Percentiles rank a stretch among this genome's conserved stretches.
Evolutionary conservation across 2,329 filamentous ascomycete species (phyloP).

Genomic region (Alternaria solani): DNA sequence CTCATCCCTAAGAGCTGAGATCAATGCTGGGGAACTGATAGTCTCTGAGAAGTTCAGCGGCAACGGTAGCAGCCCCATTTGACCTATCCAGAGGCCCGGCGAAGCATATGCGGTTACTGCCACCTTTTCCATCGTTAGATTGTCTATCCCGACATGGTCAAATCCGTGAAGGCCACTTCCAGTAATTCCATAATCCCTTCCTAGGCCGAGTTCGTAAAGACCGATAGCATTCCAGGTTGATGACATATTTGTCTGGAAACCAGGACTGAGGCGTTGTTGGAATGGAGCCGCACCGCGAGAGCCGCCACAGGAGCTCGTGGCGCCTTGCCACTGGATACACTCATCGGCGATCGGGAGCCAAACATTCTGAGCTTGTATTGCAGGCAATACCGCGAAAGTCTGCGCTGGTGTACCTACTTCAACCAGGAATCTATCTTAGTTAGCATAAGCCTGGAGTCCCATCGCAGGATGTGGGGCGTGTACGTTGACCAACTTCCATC

Average conservation of each 20-base stretch:
- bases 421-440: neutral
- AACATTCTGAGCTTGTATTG: neutral
- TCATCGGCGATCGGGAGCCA: conserved; percentile 1
- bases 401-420: conserved; percentile 2
- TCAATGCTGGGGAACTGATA: neutral
- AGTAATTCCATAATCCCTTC: neutral
- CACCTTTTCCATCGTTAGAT: neutral
- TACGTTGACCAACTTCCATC: conserved; percentile 10
- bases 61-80: neutral
- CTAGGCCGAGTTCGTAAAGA: conserved; percentile 3
- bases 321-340: neutral
- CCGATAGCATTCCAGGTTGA: conserved; percentile 1
- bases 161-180: neutral
- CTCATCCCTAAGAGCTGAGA: neutral
- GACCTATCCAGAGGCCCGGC: conserved; percentile 1
- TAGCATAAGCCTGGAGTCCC: neutral
- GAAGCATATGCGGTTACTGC: conserved; percentile 2
- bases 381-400: conserved; percentile 1
- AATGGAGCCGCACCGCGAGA: neutral
- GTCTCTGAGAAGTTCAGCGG: neutral
- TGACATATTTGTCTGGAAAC: conserved; percentile 10
- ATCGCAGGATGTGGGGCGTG: neutral
- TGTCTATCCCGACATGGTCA: neutral
- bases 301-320: neutral
- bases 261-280: conserved; percentile 2